phyloP scores from a whole-genome alignment of 2,329 filamentous ascomycete genomes.

The Beauveria bassiana region DNA sequence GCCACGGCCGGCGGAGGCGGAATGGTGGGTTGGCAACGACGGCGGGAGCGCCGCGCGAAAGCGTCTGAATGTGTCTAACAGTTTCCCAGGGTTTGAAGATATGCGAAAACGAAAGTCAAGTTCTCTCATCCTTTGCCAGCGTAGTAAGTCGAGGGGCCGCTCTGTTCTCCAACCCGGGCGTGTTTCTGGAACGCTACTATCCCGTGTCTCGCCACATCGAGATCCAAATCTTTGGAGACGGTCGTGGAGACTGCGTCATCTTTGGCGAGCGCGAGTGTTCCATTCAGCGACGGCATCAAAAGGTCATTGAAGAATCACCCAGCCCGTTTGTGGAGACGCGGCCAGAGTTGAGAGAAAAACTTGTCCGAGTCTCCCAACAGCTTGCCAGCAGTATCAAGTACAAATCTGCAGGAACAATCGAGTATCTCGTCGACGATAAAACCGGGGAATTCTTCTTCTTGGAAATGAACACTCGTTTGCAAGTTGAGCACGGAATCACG shows the following conservation, averaged over 20 bases:
- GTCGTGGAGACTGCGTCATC: conserved; percentile 26
- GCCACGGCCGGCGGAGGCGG: conserved; percentile 35
- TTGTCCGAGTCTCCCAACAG: background rate
- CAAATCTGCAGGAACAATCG: conserved; percentile 31
- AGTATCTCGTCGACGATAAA: conserved; percentile 29
- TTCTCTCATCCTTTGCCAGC: background rate
- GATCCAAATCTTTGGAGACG: conserved; percentile 36
- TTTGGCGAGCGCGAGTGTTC: conserved; percentile 38
- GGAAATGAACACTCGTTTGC: conserved; percentile 37
- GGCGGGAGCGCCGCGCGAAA: background rate
- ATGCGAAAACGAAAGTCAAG: background rate
- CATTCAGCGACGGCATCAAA: conserved; percentile 37
- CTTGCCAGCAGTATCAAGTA: conserved; percentile 17
- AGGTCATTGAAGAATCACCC: conserved; percentile 34
- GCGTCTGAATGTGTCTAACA: background rate
- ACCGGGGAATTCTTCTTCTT: conserved; percentile 32
- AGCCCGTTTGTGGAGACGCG: conserved; percentile 7
- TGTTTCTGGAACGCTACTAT: conserved; percentile 31
- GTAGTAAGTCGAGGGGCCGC: conserved; percentile 6
- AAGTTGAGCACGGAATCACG: conserved; percentile 45
- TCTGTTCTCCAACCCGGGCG: conserved; percentile 20
- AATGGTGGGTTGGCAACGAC: conserved; percentile 22
- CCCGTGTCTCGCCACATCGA: conserved; percentile 34
- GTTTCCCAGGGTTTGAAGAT: conserved; percentile 9
- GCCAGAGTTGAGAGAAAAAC: background rate